Evolutionary conservation across 2,329 filamentous ascomycete species (phyloP), one percentile per base, ranked within the genome.

Genomic region (Aspergillus tanneri): DNA sequence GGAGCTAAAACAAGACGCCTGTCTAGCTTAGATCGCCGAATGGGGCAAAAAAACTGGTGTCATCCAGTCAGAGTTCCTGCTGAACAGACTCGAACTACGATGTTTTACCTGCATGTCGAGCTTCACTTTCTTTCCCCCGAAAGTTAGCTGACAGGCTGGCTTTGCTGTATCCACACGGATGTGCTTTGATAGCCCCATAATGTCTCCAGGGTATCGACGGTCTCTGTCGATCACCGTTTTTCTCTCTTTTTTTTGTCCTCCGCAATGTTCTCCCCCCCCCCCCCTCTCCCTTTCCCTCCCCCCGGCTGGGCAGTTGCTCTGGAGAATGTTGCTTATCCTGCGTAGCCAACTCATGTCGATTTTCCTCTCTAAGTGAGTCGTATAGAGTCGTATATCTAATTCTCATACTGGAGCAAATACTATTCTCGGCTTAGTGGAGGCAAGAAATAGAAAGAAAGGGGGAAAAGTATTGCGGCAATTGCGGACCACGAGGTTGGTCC

Each of bases 51-150:
- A 35, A 34, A 19, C 34, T 16, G 24, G 19, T 22, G 36, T 21
- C 49, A 46, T 16, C 43, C 49, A 43, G 37, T 46, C 48, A 52
- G 18, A 30, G 35, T 23, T 35, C 25, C 43, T 21, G 36, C 39
- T 21, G n/a, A n/a, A 22, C 34, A 37, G 27, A 36, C 28, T 39
- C 42, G 36, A 51, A 53, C 43, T 44, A 44, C 40, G 18, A 58
- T 58, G 52, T 56, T 38, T 44, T 56, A 52, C 49, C 56, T 55
- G 45, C 50, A 47, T 52, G 43, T 43, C 45, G 42, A 39, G 41
- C 40, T 47, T 53, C 40, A 36, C 42, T 37, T 46, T 45, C 30
- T 39, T 16, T 39, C n/a, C 19, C 37, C 40, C 35, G 22, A 35
- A 43, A 47, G 11, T 47, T 43, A 38, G 45, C 19, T 42, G 47